phyloP scores from a whole-genome alignment of 129 eudicot genomes.

The Pittosporum tobira region DNA sequence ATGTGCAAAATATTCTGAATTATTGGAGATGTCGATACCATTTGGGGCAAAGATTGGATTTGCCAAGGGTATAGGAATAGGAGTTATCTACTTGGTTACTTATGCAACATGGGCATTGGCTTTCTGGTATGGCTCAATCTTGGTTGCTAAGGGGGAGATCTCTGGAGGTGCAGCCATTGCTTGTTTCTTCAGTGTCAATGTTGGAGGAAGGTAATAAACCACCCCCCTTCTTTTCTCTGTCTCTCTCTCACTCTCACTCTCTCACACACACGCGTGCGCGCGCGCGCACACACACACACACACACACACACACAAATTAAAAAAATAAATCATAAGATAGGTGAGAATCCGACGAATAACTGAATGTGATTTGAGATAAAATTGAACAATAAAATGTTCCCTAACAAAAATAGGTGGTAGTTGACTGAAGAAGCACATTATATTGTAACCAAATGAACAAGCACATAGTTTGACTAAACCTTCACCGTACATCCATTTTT shows the following conservation, averaged over 20 bases:
- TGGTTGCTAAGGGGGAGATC: constrained; percentile 41
- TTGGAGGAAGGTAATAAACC: constrained; percentile 66
- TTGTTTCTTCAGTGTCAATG: constrained; percentile 83
- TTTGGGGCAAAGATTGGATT: constrained; percentile 70
- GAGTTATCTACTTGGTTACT: constrained; percentile 72
- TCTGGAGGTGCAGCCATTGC: constrained; percentile 73
- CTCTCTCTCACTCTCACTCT: neutral
- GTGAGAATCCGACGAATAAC: too few species aligned
- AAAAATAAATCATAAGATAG: too few species aligned
- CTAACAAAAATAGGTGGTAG: too few species aligned
- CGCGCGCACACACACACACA: too few species aligned
- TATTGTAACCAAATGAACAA: too few species aligned
- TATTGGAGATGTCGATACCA: constrained; percentile 44
- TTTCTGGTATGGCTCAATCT: constrained; percentile 78
- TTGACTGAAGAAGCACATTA: neutral
- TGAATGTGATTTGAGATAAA: neutral
- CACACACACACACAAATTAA: neutral
- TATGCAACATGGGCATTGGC: constrained; percentile 88
- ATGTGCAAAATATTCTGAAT: constrained; percentile 40
- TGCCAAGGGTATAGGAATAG: constrained; percentile 74
- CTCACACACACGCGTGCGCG: neutral
- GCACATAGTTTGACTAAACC: too few species aligned
- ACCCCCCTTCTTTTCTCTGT: neutral
- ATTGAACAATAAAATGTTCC: neutral
- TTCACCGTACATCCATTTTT: neutral